Evolutionary conservation across 805 yeast species (phyloP), one percentile per base, ranked within the genome.

Genomic region (Yamadazyma insecticola): DNA sequence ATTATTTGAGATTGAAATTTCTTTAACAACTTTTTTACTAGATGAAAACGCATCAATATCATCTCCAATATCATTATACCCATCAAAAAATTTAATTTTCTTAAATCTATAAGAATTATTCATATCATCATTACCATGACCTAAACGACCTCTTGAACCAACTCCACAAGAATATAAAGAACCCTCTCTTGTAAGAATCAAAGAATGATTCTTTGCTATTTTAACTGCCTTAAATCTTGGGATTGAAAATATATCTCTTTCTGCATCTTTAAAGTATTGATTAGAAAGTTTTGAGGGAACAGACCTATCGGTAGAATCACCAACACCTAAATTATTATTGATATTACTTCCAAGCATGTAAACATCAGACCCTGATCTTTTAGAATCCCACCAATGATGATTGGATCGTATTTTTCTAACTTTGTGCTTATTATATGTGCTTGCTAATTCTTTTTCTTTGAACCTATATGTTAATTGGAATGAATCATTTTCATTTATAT

Each of bases 101-200:
- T 60, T 60, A 47, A 67, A 79, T 2, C 57, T 50, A 39, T 69
- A 72, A 32, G 62, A 65, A 23, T 56, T 59, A 21, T 42, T 45
- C 7, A 52, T 38, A 23, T 60, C 60, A 2, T 71, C 73, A 8
- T 30, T 12, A 1, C 62, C 61, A 38, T 72, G 69, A 0, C 95
- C 95, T 13, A 86, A 54, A 27, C 95, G 62, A 1, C 95, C 95
- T 29, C 81, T 61, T 1, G 81, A 64, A 4, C 82, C 80, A 23
- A 74, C 66, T 1, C 96, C 95, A 34, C 83, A 71, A 0, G 81
- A 59, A 37, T 59, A 76, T 0, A 86, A 43, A 29, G 70, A 67
- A 5, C 74, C 74, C 21, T 72, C 76, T 11, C 67, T 61, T 0
- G 89, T 78, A 5, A 80, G 42, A 0, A 81, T 49, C 1, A 80